Conservation (phyloP, 352 stramenopile species). For the Phytophthora pinifolia region DNA sequence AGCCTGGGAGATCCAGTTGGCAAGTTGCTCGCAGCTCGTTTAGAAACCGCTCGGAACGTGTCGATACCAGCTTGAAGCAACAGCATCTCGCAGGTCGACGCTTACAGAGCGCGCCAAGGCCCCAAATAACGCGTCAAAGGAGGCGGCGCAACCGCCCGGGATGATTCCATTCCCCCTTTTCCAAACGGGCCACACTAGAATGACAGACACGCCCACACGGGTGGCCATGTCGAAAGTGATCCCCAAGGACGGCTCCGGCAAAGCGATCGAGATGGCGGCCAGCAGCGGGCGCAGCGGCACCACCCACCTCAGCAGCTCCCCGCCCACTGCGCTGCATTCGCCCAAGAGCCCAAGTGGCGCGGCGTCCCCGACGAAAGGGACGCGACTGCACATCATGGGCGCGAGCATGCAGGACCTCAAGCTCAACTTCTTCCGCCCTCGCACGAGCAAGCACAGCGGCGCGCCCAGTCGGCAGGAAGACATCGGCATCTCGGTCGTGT, state of each 20-base stretch:
- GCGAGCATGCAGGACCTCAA: constrained; percentile 67
- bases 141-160: constrained; percentile 24
- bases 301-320: constrained; percentile 3
- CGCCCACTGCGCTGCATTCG: constrained; percentile 8
- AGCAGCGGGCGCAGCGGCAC: constrained; percentile 39
- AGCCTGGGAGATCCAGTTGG: constrained; percentile 17
- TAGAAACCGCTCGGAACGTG: constrained; percentile 22
- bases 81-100: neutral
- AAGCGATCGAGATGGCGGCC: constrained; percentile 27
- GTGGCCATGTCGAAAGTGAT: constrained; percentile 76
- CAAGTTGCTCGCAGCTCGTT: constrained; percentile 31
- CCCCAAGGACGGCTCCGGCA: constrained; percentile 44
- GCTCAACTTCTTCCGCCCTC: constrained; percentile 70
- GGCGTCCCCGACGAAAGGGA: constrained; percentile 35
- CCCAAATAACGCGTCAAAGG: constrained; percentile 20
- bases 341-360: constrained; percentile 20
- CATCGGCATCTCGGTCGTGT: constrained; percentile 75
- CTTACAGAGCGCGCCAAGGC: constrained; percentile 15
- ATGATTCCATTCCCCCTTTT: constrained; percentile 81
- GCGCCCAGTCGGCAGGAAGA: constrained; percentile 63
- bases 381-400: constrained; percentile 48
- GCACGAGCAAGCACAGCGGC: constrained; percentile 25
- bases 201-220: constrained; percentile 61
- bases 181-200: constrained; percentile 75
- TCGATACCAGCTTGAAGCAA: constrained; percentile 9